These are phyloP conservation scores for Stemphylium lycopersici DNA, from an alignment of 2,329 filamentous ascomycete genomes.

Conservation along the genomic window DNA sequence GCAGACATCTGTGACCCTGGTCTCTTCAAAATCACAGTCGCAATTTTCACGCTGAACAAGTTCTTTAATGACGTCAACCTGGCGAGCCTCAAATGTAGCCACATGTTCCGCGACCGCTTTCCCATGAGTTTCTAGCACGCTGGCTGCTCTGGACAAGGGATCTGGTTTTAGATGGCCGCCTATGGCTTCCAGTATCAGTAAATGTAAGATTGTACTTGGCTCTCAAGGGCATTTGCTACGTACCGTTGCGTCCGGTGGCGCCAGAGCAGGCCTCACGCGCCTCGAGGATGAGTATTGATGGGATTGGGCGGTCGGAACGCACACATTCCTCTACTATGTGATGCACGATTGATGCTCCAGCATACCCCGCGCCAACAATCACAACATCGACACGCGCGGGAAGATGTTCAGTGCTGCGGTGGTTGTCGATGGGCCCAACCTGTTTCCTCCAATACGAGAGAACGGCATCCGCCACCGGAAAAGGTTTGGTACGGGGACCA, in stretches of 20 bases:
- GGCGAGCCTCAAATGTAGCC: slow-evolving; percentile 19
- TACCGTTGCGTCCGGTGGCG: slow-evolving; percentile 62
- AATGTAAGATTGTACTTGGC: background rate
- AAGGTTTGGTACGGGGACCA: background rate
- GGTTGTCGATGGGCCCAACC: slow-evolving; percentile 11
- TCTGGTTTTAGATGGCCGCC: slow-evolving; percentile 43
- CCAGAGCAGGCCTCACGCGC: slow-evolving; percentile 58
- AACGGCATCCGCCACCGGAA: slow-evolving; percentile 11
- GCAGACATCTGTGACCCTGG: slow-evolving; percentile 16
- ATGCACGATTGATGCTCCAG: slow-evolving; percentile 17
- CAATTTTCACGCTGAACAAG: slow-evolving; percentile 13
- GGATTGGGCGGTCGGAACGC: background rate
- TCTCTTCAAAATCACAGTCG: slow-evolving; percentile 22
- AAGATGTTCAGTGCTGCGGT: slow-evolving; percentile 18
- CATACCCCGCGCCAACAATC: slow-evolving; percentile 20
- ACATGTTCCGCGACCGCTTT: slow-evolving; percentile 17
- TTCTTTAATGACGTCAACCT: slow-evolving; percentile 13
- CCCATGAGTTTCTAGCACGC: slow-evolving; percentile 15
- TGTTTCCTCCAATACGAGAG: slow-evolving; percentile 17
- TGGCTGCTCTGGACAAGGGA: slow-evolving; percentile 32
- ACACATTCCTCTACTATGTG: slow-evolving; percentile 15
- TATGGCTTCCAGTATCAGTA: background rate
- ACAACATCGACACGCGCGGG: slow-evolving; percentile 11
- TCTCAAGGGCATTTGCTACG: slow-evolving; percentile 17
- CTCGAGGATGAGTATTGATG: slow-evolving; percentile 50